Base-by-base conservation (phyloP, 2,329 filamentous ascomycete species). In the Cercospora sp. region DNA sequence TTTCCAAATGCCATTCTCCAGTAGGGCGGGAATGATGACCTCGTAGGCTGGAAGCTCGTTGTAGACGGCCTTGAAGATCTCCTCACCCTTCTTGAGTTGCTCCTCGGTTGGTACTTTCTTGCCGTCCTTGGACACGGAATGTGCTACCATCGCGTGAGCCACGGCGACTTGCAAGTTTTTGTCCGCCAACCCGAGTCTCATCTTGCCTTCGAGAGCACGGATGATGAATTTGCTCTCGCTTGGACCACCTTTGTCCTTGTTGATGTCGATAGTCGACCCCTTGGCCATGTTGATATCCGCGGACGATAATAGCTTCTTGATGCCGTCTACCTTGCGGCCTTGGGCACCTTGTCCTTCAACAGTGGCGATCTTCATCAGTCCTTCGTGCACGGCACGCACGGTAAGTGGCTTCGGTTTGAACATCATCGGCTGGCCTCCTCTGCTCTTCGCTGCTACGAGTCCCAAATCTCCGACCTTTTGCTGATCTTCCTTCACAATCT, bases 391-490 rank as follows among this genome's bases (percentile, higher is more conserved):
- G 30, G 91, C 93, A 66, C 87, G 88, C 1, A 99, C 86, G 0
- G 94, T 97, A 74, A 99, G 83, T 30, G 94, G 85, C 80, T 97
- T 97, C 2, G 94, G 95, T 79, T 97, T 97, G 84, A 98, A 97
- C 93, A 99, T 97, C 23, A 95, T 98, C 10, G 92, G 92, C 77
- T 99, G 95, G 57, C 94, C 98, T 13, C 91, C 92, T 79, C 94
- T 89, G 81, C 93, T 97, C 83, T 98, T 97, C 60, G 97, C 92
- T 53, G 95, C 95, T 1, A 99, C 94, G 36, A 98, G 84, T 10
- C 95, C 95, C 10, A 99, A 85, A 79, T 99, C 95, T 64, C 95
- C 95, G 79, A 98, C 97, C 75, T 97, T 93, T 75, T 95, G 93
- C 77, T 99, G 95, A 74, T 98, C 94, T 60, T 91, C 89, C 82